These are phyloP conservation scores for Magnaporthiopsis rhizophila DNA, from an alignment of 2,329 filamentous ascomycete genomes.

Conservation along the genomic window DNA sequence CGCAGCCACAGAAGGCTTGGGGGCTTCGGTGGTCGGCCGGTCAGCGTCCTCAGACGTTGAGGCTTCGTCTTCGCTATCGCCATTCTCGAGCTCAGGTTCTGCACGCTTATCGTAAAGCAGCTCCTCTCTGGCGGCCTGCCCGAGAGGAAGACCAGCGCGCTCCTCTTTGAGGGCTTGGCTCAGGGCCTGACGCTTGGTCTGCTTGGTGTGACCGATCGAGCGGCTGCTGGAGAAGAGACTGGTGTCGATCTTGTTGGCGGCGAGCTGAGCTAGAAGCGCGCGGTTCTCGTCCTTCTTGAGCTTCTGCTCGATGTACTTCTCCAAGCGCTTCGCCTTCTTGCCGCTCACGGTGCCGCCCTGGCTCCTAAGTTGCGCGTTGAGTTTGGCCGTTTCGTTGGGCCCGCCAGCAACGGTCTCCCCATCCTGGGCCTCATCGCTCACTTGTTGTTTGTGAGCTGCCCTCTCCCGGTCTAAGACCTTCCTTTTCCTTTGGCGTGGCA, in stretches of 20 bases:
- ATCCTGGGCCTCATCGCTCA: conserved; percentile 27
- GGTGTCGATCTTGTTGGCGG: conserved; percentile 72
- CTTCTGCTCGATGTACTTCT: conserved; percentile 78
- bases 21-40: neutral
- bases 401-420: conserved; percentile 31
- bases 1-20: neutral
- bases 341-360: conserved; percentile 49
- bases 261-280: conserved; percentile 74
- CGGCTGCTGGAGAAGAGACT: conserved; percentile 71
- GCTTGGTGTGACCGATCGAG: conserved; percentile 62
- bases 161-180: conserved; percentile 46
- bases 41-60: conserved; percentile 3
- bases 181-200: conserved; percentile 64
- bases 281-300: conserved; percentile 89
- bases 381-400: conserved; percentile 20
- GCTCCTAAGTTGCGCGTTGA: conserved; percentile 45
- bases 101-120: conserved; percentile 4
- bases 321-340: conserved; percentile 59
- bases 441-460: conserved; percentile 27
- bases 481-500: conserved; percentile 59
- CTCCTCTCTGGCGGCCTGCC: neutral
- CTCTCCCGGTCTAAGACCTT: conserved; percentile 59
- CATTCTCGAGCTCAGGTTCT: neutral
- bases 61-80: conserved; percentile 1
- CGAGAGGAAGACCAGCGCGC: conserved; percentile 15